Conservation (phyloP, 169 alveolate genomes). For the Perkinsus marinus region DNA sequence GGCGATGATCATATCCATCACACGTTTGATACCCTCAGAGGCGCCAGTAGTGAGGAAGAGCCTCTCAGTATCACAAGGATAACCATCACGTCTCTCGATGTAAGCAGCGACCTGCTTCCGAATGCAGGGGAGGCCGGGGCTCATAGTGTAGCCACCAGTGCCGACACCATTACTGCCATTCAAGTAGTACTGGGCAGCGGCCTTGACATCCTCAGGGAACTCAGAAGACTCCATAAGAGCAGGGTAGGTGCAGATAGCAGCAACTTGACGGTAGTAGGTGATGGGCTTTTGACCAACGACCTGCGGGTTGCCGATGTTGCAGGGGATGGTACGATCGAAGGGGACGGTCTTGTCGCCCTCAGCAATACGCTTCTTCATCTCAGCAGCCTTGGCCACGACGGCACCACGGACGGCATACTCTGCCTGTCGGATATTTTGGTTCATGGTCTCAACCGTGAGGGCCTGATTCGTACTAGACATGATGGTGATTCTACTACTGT, state of each 20-base stretch:
- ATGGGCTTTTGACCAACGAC: slow-evolving; percentile 39
- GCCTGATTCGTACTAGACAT: neutral
- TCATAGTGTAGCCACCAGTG: slow-evolving; percentile 3
- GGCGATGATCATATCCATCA: neutral
- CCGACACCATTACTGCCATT: slow-evolving; percentile 8
- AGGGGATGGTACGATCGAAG: slow-evolving; percentile 10
- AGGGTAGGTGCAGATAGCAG: neutral
- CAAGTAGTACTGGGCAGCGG: slow-evolving; percentile 10
- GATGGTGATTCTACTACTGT: neutral
- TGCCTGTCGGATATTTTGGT: neutral
- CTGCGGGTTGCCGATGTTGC: slow-evolving; percentile 44
- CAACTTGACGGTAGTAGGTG: slow-evolving; percentile 33
- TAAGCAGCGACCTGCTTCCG: slow-evolving; percentile 9
- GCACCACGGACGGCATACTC: slow-evolving; percentile 27
- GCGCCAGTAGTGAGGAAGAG: slow-evolving; percentile 50
- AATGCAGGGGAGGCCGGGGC: slow-evolving; percentile 8
- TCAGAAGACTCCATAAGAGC: neutral
- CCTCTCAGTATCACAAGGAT: slow-evolving; percentile 15
- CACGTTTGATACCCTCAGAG: slow-evolving; percentile 3
- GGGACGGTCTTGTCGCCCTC: slow-evolving; percentile 2
- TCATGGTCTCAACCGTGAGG: neutral
- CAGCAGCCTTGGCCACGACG: slow-evolving; percentile 8
- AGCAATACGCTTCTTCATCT: neutral
- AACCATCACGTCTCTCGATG: slow-evolving; percentile 33
- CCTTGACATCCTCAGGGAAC: neutral